Conservation (phyloP, 345 rosid genomes). For the Citrus trifoliata region DNA sequence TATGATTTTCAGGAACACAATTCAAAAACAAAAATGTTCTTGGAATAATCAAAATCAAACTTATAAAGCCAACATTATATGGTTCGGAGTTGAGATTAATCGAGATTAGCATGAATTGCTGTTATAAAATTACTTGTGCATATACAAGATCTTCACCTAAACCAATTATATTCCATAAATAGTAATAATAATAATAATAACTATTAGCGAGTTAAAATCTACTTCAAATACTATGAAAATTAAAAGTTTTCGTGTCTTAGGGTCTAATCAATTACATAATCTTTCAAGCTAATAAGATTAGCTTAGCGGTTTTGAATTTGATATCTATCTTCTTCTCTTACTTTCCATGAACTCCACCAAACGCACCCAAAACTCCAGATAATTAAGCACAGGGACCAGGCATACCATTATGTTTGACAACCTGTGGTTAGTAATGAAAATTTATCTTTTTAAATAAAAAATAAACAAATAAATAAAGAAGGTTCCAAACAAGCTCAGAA, state of each 20-base stretch:
- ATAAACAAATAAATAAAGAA: too few relatives aligned
- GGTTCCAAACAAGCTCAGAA: conserved; percentile 14
- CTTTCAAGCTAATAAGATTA: neutral
- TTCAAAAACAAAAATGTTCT: neutral
- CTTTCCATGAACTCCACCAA: conserved; percentile 79
- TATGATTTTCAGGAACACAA: neutral
- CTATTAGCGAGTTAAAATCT: neutral
- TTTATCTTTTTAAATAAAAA: neutral
- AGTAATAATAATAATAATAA: neutral
- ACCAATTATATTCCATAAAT: neutral
- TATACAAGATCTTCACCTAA: neutral
- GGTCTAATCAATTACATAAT: neutral
- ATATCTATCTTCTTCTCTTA: conserved; percentile 87
- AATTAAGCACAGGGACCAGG: conserved; percentile 77
- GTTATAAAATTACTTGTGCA: neutral
- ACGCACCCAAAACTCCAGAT: conserved; percentile 84
- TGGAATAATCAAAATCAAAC: neutral
- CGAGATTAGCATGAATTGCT: neutral
- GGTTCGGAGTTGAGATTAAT: neutral
- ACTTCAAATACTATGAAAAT: too few relatives aligned
- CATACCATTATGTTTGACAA: conserved; percentile 82
- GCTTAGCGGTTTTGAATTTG: conserved; percentile 30
- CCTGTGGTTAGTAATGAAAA: conserved; percentile 30
- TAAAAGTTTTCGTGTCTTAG: neutral
- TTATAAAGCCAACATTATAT: neutral